Conservation (phyloP, 2,329 filamentous ascomycete species). For the Phyllosticta capitalensis region DNA sequence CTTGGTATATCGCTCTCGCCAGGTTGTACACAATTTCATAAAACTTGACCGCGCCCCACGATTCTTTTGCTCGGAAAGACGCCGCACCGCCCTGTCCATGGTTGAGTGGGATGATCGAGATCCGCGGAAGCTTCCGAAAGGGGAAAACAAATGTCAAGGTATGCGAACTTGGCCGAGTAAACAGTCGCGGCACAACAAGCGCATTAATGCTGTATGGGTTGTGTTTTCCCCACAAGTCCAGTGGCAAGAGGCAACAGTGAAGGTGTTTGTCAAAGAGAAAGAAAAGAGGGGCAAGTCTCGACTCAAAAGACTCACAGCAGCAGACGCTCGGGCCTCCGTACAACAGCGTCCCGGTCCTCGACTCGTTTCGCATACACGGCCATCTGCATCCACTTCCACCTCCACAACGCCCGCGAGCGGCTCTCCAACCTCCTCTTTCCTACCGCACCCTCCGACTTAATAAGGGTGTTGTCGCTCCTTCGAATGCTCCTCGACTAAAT, state of each 20-base stretch:
- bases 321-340: not conserved
- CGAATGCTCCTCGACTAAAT: not conserved
- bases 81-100: not conserved
- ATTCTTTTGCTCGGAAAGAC: not conserved
- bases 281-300: not conserved
- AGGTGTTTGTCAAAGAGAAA: not conserved
- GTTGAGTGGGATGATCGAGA: not conserved
- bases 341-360: too few species aligned
- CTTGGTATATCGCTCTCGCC: not conserved
- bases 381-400: constrained; percentile 1
- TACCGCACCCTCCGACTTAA: not conserved
- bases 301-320: not conserved
- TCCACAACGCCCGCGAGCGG: not conserved
- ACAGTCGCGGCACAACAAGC: not conserved
- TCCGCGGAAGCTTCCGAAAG: not conserved
- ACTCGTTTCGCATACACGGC: not conserved
- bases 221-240: not conserved
- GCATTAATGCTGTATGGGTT: not conserved
- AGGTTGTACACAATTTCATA: not conserved
- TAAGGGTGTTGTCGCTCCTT: not conserved
- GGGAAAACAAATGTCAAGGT: not conserved
- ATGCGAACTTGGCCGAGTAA: not conserved
- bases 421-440: constrained; percentile 1
- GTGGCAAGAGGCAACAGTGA: not conserved
- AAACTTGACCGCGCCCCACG: not conserved